These are phyloP conservation scores for Cryptococcus sp. DNA, from an alignment of 1,284 basidiomycete species.

Conservation along the genomic window DNA sequence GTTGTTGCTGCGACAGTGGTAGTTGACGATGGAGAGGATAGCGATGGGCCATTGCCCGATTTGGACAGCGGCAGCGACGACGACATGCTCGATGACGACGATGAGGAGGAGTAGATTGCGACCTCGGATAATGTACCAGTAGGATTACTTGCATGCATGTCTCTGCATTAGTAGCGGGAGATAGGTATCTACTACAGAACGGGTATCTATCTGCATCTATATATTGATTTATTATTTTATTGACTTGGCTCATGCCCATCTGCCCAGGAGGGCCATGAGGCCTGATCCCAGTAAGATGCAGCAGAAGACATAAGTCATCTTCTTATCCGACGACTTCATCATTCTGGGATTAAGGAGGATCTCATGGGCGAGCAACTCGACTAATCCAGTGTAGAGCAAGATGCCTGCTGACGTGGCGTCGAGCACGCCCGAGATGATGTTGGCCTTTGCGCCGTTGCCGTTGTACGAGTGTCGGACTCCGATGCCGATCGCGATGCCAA, in stretches of 20 bases:
- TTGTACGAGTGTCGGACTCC: constrained; percentile 82
- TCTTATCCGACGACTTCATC: constrained; percentile 66
- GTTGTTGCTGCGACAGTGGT: constrained; percentile 1
- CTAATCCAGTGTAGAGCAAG: constrained; percentile 82
- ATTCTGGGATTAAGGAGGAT: constrained; percentile 86
- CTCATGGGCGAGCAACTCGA: constrained; percentile 90
- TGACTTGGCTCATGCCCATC: constrained; percentile 70
- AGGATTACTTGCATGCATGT: too few relatives aligned
- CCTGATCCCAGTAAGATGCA: constrained; percentile 77
- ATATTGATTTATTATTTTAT: not conserved
- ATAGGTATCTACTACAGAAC: not conserved
- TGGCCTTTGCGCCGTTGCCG: constrained; percentile 70
- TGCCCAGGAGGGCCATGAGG: constrained; percentile 80
- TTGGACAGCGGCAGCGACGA: constrained; percentile 47
- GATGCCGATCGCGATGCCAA: constrained; percentile 72
- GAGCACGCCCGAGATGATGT: constrained; percentile 78
- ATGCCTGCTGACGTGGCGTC: constrained; percentile 87
- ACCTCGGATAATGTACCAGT: not conserved
- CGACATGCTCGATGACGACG: constrained; percentile 54
- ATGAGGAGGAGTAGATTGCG: constrained; percentile 46
- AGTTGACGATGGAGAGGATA: constrained; percentile 55
- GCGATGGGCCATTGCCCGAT: constrained; percentile 60
- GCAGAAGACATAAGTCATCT: constrained; percentile 67
- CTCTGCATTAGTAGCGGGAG: not conserved
- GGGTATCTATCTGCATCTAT: not conserved